Base-by-base conservation (phyloP, 169 alveolate genomes). In the Babesia ovis region DNA sequence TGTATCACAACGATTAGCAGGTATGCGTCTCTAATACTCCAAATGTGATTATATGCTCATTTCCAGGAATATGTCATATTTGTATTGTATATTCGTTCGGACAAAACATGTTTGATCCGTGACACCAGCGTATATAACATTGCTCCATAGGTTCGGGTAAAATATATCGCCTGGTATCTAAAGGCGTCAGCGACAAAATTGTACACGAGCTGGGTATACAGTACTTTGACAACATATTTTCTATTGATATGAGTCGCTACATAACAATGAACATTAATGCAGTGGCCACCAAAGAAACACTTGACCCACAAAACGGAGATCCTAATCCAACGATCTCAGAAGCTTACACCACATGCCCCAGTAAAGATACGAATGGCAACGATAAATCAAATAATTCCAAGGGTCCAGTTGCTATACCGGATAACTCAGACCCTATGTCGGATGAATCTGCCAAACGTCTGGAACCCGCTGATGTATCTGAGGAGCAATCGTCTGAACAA, bases 161-260 rank as follows among this genome's bases (percentile, higher is more conserved):
- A 58, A 79, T 79, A 41, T 79, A 79, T 32, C 84, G 84, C 0
- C 50, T 79, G 18, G 87, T 79, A 5, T 18, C 85, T 11, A 79
- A 66, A 51, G 87, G 87, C 8, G 87, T 79, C 59, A 64, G 82
- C 20, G 87, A 79, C 54, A 79, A 79, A 55, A 70, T 79, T 43
- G 76, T 79, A 14, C 87, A 79, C 46, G 87, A 79, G 59, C 42
- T 68, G 27, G 86, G 86, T 6, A 57, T 77, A 8, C 61, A 29
- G 37, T 41, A 77, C 41, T 77, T 64, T 34, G 81, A 77, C 35
- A 77, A 77, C 42, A 77, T 77, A 16, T 2, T 68, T 4, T 77
- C 86, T n/a, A 35, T 77, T 16, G 86, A 77, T 37, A 16, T 54
- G 48, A 61, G 62, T 20, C 56, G 34, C 27, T 66, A 61, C 45